Base-by-base conservation (phyloP, 2,329 filamentous ascomycete species). In the Periglandula ipomoeae region DNA sequence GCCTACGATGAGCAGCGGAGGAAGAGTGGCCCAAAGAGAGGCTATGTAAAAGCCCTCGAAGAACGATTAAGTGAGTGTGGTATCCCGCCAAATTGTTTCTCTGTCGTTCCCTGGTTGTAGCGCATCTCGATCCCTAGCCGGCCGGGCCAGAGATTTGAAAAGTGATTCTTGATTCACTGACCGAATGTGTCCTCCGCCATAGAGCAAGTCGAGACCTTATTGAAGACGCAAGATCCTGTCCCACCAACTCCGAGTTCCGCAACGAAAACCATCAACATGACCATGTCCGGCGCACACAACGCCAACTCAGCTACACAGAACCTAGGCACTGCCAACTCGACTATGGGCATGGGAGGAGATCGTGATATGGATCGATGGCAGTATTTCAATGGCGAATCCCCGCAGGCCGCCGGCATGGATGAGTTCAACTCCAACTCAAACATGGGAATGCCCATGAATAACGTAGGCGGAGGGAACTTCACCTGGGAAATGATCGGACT, bases 11-110 rank as follows among this genome's bases (percentile, higher is more conserved):
- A 95, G 70, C 85, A 91, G 58, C 81, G 90, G 63, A 87, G 89
- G 70, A 95, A 95, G 79, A 95, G 89, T 65, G 90, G 90, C 3
- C 90, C 90, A 2, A 95, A 95, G 72, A 79, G 90, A 63, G 90
- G 90, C 58, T 95, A 96, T 64, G 90, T 95, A 53, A 95, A 95
- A 73, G 85, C 89, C 51, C 70, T 97, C 57, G 93, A 97, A 68
- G 90, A 94, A 64, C 81, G 93, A 65, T 70, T 98, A 61, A 90
- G 89, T 95, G 75, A 71, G 85, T 44, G 35, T 2, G 37, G 27
- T 3, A 38, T n/a, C 34, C 22, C 24, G 20, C 11, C 11, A 41
- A 11, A 0, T 5, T n/a, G 11, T 41, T 30, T 13, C 13, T 30
- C 27, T 30, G 9, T 8, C 27, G 9, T 30, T 30, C 27, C 9